A percentile compares a stretch with the other conserved stretches of the same genome.
Conservation (phyloP, 306 rosid genomes). For the Carpinus fangiana region DNA sequence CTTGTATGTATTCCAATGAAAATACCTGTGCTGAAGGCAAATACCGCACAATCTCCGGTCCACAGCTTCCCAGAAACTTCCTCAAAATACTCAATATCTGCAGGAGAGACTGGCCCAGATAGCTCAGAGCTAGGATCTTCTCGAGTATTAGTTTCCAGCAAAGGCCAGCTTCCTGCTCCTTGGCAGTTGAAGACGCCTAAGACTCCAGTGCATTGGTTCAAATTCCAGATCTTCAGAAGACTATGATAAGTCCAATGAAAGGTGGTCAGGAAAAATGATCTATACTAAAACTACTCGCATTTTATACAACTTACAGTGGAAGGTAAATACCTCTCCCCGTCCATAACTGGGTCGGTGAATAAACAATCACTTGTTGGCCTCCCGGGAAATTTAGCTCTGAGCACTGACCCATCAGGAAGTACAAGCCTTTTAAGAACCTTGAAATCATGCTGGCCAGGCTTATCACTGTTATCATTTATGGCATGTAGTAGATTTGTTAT, state of each 20-base stretch:
- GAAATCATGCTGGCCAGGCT: constrained; percentile 49
- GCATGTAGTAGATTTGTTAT: background rate
- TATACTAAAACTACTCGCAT: too few species aligned
- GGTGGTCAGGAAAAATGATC: background rate
- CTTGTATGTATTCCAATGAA: background rate
- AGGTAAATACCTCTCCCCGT: constrained; percentile 33
- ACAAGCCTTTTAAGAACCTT: constrained; percentile 39
- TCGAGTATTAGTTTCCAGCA: constrained; percentile 14
- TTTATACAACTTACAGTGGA: background rate
- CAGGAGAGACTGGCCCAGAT: constrained; percentile 33
- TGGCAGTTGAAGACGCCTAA: constrained; percentile 53
- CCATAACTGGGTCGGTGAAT: constrained; percentile 43
- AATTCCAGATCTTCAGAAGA: constrained; percentile 49
- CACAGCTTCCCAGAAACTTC: constrained; percentile 38
- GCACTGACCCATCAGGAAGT: constrained; percentile 42
- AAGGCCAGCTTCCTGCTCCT: constrained; percentile 45
- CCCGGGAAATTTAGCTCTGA: constrained; percentile 43
- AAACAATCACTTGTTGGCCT: constrained; percentile 46
- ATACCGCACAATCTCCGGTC: constrained; percentile 45
- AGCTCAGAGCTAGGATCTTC: constrained; percentile 9
- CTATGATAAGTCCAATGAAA: constrained; percentile 18
- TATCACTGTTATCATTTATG: constrained; percentile 31
- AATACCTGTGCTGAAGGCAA: constrained; percentile 35
- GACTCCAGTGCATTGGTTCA: constrained; percentile 51
- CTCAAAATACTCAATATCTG: constrained; percentile 40